Evolutionary conservation across 768 basidiomycete species (phyloP), one percentile per base, ranked within the genome.

Genomic region (Mycena olivaceomarginata): DNA sequence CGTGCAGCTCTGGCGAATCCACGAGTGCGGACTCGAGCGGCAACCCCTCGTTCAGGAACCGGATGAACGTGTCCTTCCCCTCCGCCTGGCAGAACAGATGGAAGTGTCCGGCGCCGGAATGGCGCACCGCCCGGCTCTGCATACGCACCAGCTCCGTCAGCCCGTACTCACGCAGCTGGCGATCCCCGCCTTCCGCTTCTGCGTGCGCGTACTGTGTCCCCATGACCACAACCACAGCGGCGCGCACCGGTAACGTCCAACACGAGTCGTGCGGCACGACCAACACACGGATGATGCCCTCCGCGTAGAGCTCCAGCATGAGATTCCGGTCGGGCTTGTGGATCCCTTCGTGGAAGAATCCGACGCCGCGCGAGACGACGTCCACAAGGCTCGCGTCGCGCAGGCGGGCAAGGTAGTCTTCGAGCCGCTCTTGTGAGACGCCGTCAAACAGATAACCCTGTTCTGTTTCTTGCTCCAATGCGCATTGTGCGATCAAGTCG

Each of bases 41-140:
- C 25, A 98, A 87, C 7, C 98, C 98, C 25, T 97, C 94, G 72
- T 94, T 93, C 77, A 99, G 86, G 88, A 98, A 97, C 37, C 94
- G 93, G 59, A 91, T 90, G 83, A 97, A 93, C 16, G 94, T 94
- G 77, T 97, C 95, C 76, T 93, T 92, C 64, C 94, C 92, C 83
- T 98, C 98, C 8, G 93, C 89, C 79, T 97, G 98, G 84, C 98
- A 99, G 82, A 99, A 95, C 62, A 99, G 85, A 81, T 94, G 89
- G 86, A 98, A 97, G 72, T 90, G 89, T 0, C 96, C 95, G 0
- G 87, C 79, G 12, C 88, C 89, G 1, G 88, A 85, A 78, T 93
- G 92, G 70, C 90, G 91, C 15, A 97, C 91, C 5, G 97, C 97
- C 43, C 93, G 91, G 70, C 96, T 92, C 85, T 99, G 98, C 98